Base-by-base conservation (phyloP, 306 rosid species). In the Quercus aquifolioides region DNA sequence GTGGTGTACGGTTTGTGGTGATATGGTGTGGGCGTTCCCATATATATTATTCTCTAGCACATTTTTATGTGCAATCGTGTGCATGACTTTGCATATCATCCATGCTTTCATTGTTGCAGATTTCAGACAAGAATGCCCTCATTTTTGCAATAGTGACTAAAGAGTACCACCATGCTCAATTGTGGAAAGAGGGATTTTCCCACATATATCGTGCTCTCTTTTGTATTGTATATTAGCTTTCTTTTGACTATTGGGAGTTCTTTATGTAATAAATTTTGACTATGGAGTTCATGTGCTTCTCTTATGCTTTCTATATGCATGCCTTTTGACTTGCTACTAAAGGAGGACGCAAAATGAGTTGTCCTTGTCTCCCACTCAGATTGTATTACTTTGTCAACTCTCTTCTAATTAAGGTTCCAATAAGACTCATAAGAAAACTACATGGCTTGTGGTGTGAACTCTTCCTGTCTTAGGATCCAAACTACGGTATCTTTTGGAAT, bases 311-410 rank as follows among this genome's bases (percentile, higher is more conserved):
- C 80, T 55, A 31, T 59, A 23, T 26, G 82, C 85, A 23, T 26
- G 82, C 85, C 74, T 86, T 88, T 84, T 81, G 84, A 84, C 85
- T 82, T 84, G 85, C 76, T n/a, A 89, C 74, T 74, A 84, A 81
- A 83, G 84, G 31, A 17, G 54, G 78, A 75, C 55, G 78, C 87
- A 84, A 67, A 79, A 86, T 88, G 84, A 71, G 85, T 63, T 82
- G 87, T 84, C 73, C 19, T 38, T 84, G 89, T 86, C 85, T 88
- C 88, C 91, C 91, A 88, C 89, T 81, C 33, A 62, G n/a, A 31
- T 54, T 57, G 69, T 69, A 11, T 80, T 74, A 69, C 80, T 83
- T 73, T 69, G 84, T 82, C 85, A 84, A 82, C 83, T 38, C 69
- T n/a, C 85, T 28, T 11, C n/a, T 75, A 80, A 68, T 72, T 46